Base-by-base conservation (phyloP, 2,329 filamentous ascomycete genomes). In the Talaromyces sp. region DNA sequence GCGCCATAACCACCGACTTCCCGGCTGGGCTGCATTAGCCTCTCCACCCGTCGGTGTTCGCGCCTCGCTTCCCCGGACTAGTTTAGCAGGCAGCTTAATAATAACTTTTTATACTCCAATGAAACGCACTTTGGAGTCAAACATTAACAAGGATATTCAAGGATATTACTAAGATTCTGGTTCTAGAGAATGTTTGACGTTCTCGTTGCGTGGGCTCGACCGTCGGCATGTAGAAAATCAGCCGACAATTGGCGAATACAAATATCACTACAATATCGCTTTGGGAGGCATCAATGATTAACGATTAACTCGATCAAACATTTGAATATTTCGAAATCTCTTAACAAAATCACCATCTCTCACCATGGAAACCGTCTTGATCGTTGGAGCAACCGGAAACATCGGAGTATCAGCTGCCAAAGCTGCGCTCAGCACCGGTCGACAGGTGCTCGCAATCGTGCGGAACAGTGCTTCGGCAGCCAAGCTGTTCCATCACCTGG, bases 281-380 rank as follows among this genome's bases (percentile, higher is more conserved):
- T 39, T n/a, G 36, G 13, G 36, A n/a, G 15, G 4, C n/a, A 15
- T 39, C n/a, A n/a, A 39, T 3, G 7, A 39, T 39, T 39, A n/a
- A 39, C 4, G 33, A 36, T 36, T 36, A 36, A 15, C 36, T 39
- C 4, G 6, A n/a, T 39, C 36, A 3, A 39, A 39, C 5, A 39
- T 39, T 9, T 3, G 9, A 39, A 39, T 2, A 8, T 39, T 39
- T 17, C 28, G 17, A 39, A 39, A n/a, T 9, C 3, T 39, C 15
- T 8, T n/a, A 39, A n/a, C 15, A 39, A 39, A 2, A 47, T 1
- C 11, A 25, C 1, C 42, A 22, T 10, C 17, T n/a, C 15, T 2
- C 28, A 60, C 8, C 39, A 61, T 61, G 59, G 59, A 61, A 22
- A 61, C 59, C 54, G 59, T 61, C 47, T 39, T 61, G 19, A 49